Conservation (phyloP, 495 filamentous ascomycete genomes). For the Penicillium odoratum region DNA sequence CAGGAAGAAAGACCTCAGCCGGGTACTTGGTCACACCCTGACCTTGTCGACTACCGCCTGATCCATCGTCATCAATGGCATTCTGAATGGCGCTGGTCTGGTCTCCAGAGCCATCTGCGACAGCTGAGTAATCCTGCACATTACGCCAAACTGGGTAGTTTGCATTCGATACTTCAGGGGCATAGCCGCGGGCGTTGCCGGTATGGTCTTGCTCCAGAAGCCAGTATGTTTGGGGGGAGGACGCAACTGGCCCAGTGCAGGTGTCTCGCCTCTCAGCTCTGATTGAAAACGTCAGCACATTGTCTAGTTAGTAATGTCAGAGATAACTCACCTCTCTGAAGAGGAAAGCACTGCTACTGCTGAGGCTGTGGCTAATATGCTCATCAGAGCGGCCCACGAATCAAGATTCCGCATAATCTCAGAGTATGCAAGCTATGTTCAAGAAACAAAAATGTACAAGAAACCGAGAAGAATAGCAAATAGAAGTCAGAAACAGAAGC, state of each 20-base stretch:
- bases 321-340: background rate
- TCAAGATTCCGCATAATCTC: too few relatives aligned
- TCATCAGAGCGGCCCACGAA: too few relatives aligned
- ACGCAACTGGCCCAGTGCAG: too few relatives aligned
- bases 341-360: too few relatives aligned
- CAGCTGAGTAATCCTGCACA: slow-evolving; percentile 53
- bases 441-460: background rate
- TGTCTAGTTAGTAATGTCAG: background rate
- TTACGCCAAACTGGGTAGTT: slow-evolving; percentile 58
- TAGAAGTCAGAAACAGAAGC: too few relatives aligned
- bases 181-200: slow-evolving; percentile 29
- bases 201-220: slow-evolving; percentile 31
- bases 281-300: too few relatives aligned
- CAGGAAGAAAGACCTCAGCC: slow-evolving; percentile 51
- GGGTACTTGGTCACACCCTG: slow-evolving; percentile 49
- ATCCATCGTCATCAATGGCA: slow-evolving; percentile 38
- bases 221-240: slow-evolving; percentile 28
- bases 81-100: slow-evolving; percentile 43
- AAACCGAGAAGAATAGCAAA: too few relatives aligned
- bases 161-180: slow-evolving; percentile 37
- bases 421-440: too few relatives aligned
- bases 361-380: too few relatives aligned
- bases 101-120: slow-evolving; percentile 45
- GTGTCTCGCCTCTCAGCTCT: too few relatives aligned
- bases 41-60: slow-evolving; percentile 34